Evolutionary conservation across 495 filamentous ascomycete species (phyloP).

Genomic region (Penicillium paradoxum): DNA sequence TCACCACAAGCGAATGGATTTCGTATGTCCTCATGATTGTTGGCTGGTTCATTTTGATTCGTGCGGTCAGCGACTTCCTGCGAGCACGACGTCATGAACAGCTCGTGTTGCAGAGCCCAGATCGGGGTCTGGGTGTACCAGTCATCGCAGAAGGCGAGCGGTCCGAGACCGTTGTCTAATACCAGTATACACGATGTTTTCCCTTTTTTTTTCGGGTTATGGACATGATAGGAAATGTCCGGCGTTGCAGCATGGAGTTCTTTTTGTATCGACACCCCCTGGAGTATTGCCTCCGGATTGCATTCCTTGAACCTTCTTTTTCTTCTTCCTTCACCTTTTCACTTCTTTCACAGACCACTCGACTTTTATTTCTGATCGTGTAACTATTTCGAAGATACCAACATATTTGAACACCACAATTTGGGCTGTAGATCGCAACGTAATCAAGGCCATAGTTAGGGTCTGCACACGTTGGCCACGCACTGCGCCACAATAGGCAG

Average conservation of each 20-base stretch:
- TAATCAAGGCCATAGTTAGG: constrained; percentile 2
- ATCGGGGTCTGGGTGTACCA: constrained; percentile 78
- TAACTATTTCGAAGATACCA: constrained; percentile 35
- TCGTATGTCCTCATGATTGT: constrained; percentile 97
- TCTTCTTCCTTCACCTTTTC: constrained; percentile 11
- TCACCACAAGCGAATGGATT: constrained; percentile 75
- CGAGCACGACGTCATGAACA: constrained; percentile 85
- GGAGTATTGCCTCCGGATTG: constrained; percentile 13
- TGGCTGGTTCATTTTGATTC: constrained; percentile 95
- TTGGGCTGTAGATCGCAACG: constrained; percentile 9
- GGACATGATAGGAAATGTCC: constrained; percentile 5
- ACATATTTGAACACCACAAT: constrained; percentile 1
- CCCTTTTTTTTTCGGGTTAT: neutral
- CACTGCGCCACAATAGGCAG: constrained; percentile 25
- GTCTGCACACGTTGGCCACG: constrained; percentile 18
- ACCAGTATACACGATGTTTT: constrained; percentile 1
- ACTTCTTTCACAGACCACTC: neutral
- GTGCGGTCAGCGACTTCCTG: constrained; percentile 82
- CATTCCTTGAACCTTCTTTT: constrained; percentile 10
- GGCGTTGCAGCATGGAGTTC: constrained; percentile 22
- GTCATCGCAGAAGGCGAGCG: constrained; percentile 85
- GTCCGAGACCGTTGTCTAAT: constrained; percentile 75
- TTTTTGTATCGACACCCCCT: constrained; percentile 17
- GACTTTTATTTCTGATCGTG: constrained; percentile 13
- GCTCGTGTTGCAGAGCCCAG: constrained; percentile 88